Evolutionary conservation across 2,329 filamentous ascomycete species (phyloP).

Genomic region (Thelonectria olida): DNA sequence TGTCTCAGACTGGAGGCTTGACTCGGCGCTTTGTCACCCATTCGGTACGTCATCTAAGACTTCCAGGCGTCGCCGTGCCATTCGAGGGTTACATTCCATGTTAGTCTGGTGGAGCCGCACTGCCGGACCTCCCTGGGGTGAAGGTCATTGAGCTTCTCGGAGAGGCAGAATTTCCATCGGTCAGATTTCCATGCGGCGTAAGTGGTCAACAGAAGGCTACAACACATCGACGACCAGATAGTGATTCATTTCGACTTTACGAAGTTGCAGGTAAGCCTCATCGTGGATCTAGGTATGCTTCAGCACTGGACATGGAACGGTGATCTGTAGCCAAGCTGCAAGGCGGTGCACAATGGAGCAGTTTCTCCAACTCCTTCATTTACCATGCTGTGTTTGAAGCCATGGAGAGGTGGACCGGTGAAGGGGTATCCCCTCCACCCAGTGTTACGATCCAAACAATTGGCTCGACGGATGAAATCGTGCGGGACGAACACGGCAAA

Average conservation of each 20-base stretch:
- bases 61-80: constrained; percentile 22
- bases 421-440: constrained; percentile 3
- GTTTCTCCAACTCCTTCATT: constrained; percentile 29
- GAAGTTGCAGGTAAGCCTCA: constrained; percentile 29
- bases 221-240: constrained; percentile 22
- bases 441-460: constrained; percentile 13
- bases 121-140: constrained; percentile 20
- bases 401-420: constrained; percentile 23
- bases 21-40: constrained; percentile 19
- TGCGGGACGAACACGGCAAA: constrained; percentile 28
- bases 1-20: constrained; percentile 29
- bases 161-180: constrained; percentile 29
- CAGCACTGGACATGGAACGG: constrained; percentile 7
- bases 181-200: constrained; percentile 24
- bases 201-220: constrained; percentile 24
- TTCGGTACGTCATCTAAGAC: constrained; percentile 17
- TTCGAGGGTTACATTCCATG: constrained; percentile 29
- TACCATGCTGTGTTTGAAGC: constrained; percentile 31
- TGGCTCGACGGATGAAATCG: constrained; percentile 19
- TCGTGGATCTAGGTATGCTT: constrained; percentile 28
- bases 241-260: constrained; percentile 22
- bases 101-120: constrained; percentile 26
- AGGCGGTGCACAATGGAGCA: constrained; percentile 24
- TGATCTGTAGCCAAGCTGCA: constrained; percentile 25
- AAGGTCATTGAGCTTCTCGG: constrained; percentile 28